Conservation (phyloP, 1,139 yeast species). For the Lodderomyces metapsilosis region DNA sequence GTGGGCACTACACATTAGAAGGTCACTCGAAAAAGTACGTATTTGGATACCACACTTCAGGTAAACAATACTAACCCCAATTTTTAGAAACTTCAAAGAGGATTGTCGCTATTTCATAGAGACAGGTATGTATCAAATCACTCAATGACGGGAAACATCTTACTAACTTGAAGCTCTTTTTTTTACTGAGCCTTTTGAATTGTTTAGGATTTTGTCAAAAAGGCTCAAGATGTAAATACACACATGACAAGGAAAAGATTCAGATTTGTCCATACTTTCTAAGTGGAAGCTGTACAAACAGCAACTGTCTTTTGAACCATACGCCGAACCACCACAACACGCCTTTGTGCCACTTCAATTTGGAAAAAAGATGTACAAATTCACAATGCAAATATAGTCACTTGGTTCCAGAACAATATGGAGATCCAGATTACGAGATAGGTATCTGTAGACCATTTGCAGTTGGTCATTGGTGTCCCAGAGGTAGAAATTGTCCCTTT, state of each 20-base stretch:
- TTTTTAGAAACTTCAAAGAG: constrained; percentile 18
- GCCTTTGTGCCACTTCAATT: constrained; percentile 60
- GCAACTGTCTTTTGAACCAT: constrained; percentile 60
- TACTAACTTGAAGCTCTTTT: constrained; percentile 17
- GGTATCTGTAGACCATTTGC: constrained; percentile 67
- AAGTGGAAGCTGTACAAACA: constrained; percentile 45
- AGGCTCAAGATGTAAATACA: constrained; percentile 52
- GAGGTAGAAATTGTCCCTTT: constrained; percentile 58
- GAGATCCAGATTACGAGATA: constrained; percentile 39
- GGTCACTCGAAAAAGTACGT: neutral
- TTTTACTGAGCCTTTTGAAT: constrained; percentile 23
- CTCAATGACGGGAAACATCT: constrained; percentile 7
- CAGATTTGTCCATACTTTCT: constrained; percentile 55
- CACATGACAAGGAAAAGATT: constrained; percentile 51
- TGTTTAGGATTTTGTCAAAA: constrained; percentile 51
- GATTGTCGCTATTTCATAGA: constrained; percentile 41
- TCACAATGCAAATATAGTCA: constrained; percentile 56
- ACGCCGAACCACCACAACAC: constrained; percentile 58
- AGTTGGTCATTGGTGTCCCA: constrained; percentile 63
- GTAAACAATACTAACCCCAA: no score
- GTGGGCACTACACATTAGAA: constrained; percentile 26
- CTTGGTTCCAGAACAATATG: constrained; percentile 31
- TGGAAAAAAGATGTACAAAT: constrained; percentile 54
- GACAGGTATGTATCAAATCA: constrained; percentile 28
- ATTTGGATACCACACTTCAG: no score